Conservation (phyloP, 805 yeast species). For the Metschnikowia dekortorum region DNA sequence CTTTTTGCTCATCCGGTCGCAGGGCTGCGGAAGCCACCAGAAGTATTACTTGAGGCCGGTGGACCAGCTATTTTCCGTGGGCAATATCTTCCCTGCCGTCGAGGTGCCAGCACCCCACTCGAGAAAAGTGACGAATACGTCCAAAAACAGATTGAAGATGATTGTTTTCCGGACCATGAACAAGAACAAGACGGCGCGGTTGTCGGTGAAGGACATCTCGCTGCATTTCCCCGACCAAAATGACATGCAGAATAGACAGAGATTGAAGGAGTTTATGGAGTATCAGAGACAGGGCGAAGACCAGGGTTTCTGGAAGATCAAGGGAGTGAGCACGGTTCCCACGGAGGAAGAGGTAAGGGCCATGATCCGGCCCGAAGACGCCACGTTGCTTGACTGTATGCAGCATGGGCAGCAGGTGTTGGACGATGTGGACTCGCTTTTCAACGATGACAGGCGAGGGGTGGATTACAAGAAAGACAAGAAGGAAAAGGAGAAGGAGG, state of each 20-base stretch:
- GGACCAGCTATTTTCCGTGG: constrained; percentile 76
- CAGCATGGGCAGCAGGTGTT: constrained; percentile 85
- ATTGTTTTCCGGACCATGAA: constrained; percentile 85
- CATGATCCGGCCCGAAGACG: constrained; percentile 92
- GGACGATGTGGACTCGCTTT: constrained; percentile 70
- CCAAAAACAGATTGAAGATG: constrained; percentile 89
- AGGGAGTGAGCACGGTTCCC: constrained; percentile 56
- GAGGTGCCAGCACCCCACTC: constrained; percentile 98
- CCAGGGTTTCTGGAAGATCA: constrained; percentile 92
- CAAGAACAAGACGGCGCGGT: constrained; percentile 64
- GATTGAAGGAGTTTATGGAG: constrained; percentile 96
- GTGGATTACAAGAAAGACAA: constrained; percentile 22
- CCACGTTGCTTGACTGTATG: constrained; percentile 83
- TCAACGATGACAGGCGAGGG: constrained; percentile 28
- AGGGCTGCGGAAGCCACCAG: constrained; percentile 73
- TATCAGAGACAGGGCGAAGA: constrained; percentile 91
- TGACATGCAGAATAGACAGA: constrained; percentile 94
- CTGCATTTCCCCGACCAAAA: constrained; percentile 94
- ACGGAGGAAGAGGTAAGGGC: constrained; percentile 69
- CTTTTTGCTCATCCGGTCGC: constrained; percentile 72
- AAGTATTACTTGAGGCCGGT: constrained; percentile 65
- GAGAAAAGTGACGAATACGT: constrained; percentile 88
- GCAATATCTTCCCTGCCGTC: constrained; percentile 88
- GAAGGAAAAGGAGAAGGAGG: constrained; percentile 31
- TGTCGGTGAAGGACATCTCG: constrained; percentile 82